A percentile compares a stretch with the other conserved stretches of the same genome.
Evolutionary conservation across 2,329 filamentous ascomycete species (phyloP).

Genomic region (Aspergillus terreus): DNA sequence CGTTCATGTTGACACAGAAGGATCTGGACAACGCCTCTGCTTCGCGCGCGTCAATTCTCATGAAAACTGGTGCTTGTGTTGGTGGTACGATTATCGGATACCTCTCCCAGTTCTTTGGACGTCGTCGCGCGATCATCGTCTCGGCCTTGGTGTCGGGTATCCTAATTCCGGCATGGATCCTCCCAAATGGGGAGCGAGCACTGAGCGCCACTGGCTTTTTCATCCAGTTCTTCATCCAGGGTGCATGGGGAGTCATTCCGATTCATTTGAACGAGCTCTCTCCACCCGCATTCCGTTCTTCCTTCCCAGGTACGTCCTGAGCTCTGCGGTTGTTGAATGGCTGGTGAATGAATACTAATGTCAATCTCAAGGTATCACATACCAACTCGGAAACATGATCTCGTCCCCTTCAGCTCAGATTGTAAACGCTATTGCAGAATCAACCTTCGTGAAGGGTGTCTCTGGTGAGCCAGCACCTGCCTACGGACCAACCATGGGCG

Average conservation of each 20-base stretch:
- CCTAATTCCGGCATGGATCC: slow-evolving; percentile 72
- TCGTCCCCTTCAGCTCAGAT: slow-evolving; percentile 68
- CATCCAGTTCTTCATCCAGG: slow-evolving; percentile 65
- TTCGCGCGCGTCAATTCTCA: slow-evolving; percentile 72
- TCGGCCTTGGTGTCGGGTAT: slow-evolving; percentile 62
- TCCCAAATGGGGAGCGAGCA: slow-evolving; percentile 38
- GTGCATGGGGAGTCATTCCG: slow-evolving; percentile 66
- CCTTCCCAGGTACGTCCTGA: slow-evolving; percentile 49
- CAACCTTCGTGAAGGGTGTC: slow-evolving; percentile 51
- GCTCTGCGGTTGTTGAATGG: neutral
- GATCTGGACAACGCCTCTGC: slow-evolving; percentile 61
- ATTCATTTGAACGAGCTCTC: slow-evolving; percentile 76
- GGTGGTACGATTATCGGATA: slow-evolving; percentile 57
- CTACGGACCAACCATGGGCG: slow-evolving; percentile 71
- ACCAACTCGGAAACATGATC: slow-evolving; percentile 69
- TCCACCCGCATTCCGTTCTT: slow-evolving; percentile 68
- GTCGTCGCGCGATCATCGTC: slow-evolving; percentile 53
- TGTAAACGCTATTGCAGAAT: slow-evolving; percentile 70
- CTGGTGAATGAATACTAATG: slow-evolving; percentile 1
- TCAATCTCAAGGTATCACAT: slow-evolving; percentile 48
- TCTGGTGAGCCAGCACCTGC: slow-evolving; percentile 60
- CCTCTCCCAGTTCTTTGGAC: slow-evolving; percentile 69
- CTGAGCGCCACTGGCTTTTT: slow-evolving; percentile 35
- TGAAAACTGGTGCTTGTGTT: slow-evolving; percentile 74
- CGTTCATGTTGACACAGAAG: slow-evolving; percentile 73